These are phyloP conservation scores for Penicillium taxi DNA, from an alignment of 495 filamentous ascomycete genomes.

Conservation along the genomic window DNA sequence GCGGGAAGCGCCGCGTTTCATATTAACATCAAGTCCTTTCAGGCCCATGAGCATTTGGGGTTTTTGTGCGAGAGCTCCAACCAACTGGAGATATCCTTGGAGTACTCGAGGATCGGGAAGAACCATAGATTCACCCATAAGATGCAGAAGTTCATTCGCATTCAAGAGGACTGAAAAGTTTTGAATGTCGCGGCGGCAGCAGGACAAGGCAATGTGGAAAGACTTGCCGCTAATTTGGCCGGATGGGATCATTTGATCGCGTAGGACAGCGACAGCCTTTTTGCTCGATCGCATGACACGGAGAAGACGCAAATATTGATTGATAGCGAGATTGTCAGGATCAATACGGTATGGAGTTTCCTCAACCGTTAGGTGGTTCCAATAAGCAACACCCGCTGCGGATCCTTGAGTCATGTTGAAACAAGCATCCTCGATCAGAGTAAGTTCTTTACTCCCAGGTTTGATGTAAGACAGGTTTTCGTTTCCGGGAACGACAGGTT, in stretches of 20 bases:
- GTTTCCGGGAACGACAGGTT: constrained; percentile 18
- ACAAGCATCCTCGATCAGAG: constrained; percentile 57
- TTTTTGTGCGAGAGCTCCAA: constrained; percentile 15
- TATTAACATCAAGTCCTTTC: constrained; percentile 17
- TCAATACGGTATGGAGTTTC: constrained; percentile 37
- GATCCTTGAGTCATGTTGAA: constrained; percentile 23
- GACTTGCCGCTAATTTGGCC: constrained; percentile 38
- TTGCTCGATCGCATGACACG: constrained; percentile 52
- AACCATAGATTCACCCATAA: constrained; percentile 40
- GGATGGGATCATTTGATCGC: constrained; percentile 33
- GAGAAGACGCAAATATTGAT: constrained; percentile 60
- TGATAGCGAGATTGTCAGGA: constrained; percentile 63
- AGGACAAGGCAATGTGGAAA: constrained; percentile 62
- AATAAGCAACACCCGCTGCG: constrained; percentile 53
- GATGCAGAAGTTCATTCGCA: constrained; percentile 48
- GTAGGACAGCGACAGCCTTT: constrained; percentile 46
- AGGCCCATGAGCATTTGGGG: constrained; percentile 27
- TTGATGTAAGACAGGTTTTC: constrained; percentile 20
- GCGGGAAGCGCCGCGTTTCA: constrained; percentile 4
- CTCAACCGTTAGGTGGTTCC: constrained; percentile 55
- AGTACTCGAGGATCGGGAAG: constrained; percentile 32
- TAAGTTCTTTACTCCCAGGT: constrained; percentile 61
- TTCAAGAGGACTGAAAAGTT: constrained; percentile 54
- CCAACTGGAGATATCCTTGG: constrained; percentile 21
- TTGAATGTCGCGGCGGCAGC: constrained; percentile 60